Conservation (phyloP, 192 early-diverging fungal genomes). For the Coemansia sp. region DNA sequence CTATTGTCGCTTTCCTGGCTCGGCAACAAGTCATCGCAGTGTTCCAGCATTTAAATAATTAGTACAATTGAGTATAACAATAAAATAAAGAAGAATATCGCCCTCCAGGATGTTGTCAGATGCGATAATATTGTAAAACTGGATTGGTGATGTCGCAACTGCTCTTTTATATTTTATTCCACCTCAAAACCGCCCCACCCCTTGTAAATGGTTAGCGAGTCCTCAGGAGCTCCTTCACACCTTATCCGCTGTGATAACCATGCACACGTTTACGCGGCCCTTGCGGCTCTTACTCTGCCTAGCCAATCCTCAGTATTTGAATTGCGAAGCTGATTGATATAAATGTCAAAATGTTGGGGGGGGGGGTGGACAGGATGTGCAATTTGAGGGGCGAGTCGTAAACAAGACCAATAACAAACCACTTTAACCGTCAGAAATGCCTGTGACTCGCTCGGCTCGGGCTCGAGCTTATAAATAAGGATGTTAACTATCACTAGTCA, state of each 20-base stretch:
- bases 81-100: neutral
- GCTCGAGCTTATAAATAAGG: neutral
- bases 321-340: slow-evolving; percentile 4
- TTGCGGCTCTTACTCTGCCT: neutral
- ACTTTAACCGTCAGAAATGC: neutral
- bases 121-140: neutral
- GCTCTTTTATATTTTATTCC: neutral
- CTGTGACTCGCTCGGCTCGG: neutral
- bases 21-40: neutral
- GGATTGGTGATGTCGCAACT: neutral
- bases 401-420: neutral
- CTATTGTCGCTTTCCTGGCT: neutral
- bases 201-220: neutral
- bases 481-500: neutral
- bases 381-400: neutral
- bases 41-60: neutral
- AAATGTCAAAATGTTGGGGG: neutral
- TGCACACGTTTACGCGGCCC: neutral
- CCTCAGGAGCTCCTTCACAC: neutral
- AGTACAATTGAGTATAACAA: neutral
- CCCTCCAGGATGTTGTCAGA: neutral
- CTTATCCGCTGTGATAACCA: neutral
- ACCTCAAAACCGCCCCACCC: too few relatives aligned
- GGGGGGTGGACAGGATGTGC: neutral
- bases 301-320: neutral